Evolutionary conservation across 345 rosid species (phyloP).

Genomic region (Streptanthus diversifolius): DNA sequence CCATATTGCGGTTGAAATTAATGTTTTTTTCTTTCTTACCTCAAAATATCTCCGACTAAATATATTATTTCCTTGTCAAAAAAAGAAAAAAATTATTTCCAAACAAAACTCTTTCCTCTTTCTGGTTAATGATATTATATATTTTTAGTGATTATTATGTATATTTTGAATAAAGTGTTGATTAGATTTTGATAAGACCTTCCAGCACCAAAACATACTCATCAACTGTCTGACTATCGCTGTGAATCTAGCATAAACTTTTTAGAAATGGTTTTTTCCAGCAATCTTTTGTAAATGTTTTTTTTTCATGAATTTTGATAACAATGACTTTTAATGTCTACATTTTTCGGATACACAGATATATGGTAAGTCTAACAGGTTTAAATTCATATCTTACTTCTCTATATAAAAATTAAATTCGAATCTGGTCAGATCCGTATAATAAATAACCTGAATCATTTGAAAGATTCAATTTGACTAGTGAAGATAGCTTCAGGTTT

Average conservation of each 20-base stretch:
- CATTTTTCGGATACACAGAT: background rate
- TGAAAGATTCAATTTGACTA: background rate
- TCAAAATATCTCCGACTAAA: background rate
- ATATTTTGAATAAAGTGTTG: slow-evolving; percentile 13
- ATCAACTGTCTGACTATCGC: slow-evolving; percentile 1
- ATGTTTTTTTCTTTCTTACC: slow-evolving; percentile 10
- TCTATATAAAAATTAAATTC: background rate
- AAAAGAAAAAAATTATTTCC: too few relatives aligned
- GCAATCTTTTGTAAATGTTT: background rate
- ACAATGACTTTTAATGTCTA: background rate
- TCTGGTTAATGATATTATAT: background rate
- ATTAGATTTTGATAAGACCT: slow-evolving; percentile 23
- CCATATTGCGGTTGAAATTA: slow-evolving; percentile 33
- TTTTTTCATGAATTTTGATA: background rate
- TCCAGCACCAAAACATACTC: slow-evolving; percentile 19
- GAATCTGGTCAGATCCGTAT: background rate
- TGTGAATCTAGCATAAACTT: slow-evolving; percentile 1
- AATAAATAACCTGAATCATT: background rate
- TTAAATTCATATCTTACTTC: slow-evolving; percentile 11
- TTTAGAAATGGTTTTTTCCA: background rate
- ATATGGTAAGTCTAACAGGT: slow-evolving; percentile 18
- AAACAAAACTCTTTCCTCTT: background rate
- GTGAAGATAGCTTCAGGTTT: background rate
- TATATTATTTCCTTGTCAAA: slow-evolving; percentile 28
- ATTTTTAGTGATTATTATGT: background rate